phyloP scores from a whole-genome alignment of 2,329 filamentous ascomycete genomes.

The Hymenoscyphus salicellus region DNA sequence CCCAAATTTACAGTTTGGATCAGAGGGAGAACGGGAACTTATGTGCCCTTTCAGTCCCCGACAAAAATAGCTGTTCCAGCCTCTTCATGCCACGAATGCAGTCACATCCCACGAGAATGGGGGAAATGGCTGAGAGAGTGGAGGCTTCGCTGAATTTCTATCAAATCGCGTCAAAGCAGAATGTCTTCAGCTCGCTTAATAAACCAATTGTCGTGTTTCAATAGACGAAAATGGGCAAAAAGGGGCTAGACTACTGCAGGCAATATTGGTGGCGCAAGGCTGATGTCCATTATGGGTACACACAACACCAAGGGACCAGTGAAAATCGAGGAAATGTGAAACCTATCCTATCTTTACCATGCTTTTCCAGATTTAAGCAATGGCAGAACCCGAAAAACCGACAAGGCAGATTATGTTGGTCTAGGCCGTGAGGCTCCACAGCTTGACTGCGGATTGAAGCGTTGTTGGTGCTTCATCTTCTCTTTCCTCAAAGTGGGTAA shows the following conservation, averaged over 20 bases:
- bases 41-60: background rate
- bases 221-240: background rate
- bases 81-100: background rate
- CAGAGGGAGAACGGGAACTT: background rate
- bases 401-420: constrained; percentile 6
- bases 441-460: constrained; percentile 2
- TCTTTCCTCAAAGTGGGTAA: background rate
- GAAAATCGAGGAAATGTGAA: constrained; percentile 1
- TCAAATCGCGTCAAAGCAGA: background rate
- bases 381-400: constrained; percentile 1
- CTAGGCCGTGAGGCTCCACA: constrained; percentile 5
- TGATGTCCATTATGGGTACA: background rate
- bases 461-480: background rate
- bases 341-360: background rate
- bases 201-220: background rate
- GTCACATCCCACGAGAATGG: background rate
- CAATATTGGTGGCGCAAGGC: constrained; percentile 18
- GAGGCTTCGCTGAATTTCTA: background rate
- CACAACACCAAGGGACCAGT: background rate
- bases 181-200: constrained; percentile 2
- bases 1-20: background rate
- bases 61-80: constrained; percentile 6
- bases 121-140: background rate
- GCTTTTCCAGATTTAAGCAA: background rate
- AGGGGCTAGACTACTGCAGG: background rate